These are phyloP conservation scores for Ganoderma resinaceum DNA, from an alignment of 1,284 basidiomycete genomes.

Conservation along the genomic window DNA sequence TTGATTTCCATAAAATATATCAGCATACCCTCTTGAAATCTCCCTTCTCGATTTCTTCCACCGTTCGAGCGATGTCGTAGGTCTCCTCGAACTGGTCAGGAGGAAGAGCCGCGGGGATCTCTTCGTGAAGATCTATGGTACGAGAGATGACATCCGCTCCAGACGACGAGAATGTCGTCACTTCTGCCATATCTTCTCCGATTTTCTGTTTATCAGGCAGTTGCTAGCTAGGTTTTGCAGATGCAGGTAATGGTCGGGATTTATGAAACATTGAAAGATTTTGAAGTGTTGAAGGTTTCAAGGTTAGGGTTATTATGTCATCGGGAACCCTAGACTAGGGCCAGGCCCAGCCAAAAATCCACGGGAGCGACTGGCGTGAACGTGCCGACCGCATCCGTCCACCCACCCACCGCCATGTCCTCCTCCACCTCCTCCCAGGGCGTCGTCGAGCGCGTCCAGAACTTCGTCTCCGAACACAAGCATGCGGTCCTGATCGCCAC, in stretches of 20 bases:
- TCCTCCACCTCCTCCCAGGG: constrained; percentile 43
- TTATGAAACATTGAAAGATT: neutral
- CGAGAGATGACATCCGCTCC: constrained; percentile 67
- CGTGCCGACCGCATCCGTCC: constrained; percentile 32
- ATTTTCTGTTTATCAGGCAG: neutral
- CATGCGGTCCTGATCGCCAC: constrained; percentile 72
- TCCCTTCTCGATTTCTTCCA: constrained; percentile 55
- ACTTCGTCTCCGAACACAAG: constrained; percentile 79
- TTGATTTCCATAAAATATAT: neutral
- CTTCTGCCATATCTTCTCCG: constrained; percentile 38
- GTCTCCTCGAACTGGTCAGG: constrained; percentile 54
- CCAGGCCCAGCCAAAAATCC: constrained; percentile 15
- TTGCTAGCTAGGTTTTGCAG: too few species aligned
- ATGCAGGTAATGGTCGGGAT: neutral
- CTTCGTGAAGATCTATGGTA: constrained; percentile 52
- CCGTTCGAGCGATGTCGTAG: constrained; percentile 70
- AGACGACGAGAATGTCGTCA: constrained; percentile 58
- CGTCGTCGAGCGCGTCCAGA: constrained; percentile 67
- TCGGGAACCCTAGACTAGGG: constrained; percentile 22
- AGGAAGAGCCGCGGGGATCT: constrained; percentile 45
- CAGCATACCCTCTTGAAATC: constrained; percentile 62
- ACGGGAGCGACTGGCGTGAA: constrained; percentile 1
- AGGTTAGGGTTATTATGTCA: constrained; percentile 21
- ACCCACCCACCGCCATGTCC: constrained; percentile 37
- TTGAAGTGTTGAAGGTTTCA: neutral